Conservation (phyloP, 140 eudicot genomes). For the Oenanthe javanica region DNA sequence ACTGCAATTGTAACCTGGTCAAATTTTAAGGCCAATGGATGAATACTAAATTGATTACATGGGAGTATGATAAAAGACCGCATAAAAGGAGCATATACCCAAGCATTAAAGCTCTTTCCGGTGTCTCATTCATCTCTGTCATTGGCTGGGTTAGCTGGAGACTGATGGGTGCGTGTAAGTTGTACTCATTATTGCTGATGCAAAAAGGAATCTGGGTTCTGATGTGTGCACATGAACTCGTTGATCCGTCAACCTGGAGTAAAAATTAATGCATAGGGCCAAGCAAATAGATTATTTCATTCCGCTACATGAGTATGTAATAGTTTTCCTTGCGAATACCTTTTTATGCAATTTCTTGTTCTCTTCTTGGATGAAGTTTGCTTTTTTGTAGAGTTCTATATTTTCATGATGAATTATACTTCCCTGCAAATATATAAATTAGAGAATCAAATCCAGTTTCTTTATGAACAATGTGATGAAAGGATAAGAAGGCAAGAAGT, state of each 20-base stretch:
- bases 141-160: conserved; percentile 49
- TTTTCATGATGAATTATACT: conserved; percentile 53
- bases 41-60: background rate
- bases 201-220: conserved; percentile 11
- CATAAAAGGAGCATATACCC: conserved; percentile 29
- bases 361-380: conserved; percentile 44
- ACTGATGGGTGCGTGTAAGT: conserved; percentile 27
- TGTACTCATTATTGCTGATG: conserved; percentile 19
- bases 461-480: background rate
- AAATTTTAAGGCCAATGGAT: background rate
- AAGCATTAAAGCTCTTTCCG: conserved; percentile 30
- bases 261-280: conserved; percentile 4
- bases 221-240: conserved; percentile 17
- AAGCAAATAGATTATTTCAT: background rate
- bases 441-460: conserved; percentile 13
- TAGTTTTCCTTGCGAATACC: conserved; percentile 27
- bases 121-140: conserved; percentile 21
- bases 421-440: conserved; percentile 40
- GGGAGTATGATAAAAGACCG: background rate
- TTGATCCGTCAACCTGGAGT: conserved; percentile 40
- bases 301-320: background rate
- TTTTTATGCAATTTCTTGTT: conserved; percentile 48
- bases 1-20: conserved; percentile 36
- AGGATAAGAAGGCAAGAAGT: background rate
- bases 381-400: conserved; percentile 45